Conservation (phyloP, 2,329 filamentous ascomycete genomes). For the Fonsecaea nubica region DNA sequence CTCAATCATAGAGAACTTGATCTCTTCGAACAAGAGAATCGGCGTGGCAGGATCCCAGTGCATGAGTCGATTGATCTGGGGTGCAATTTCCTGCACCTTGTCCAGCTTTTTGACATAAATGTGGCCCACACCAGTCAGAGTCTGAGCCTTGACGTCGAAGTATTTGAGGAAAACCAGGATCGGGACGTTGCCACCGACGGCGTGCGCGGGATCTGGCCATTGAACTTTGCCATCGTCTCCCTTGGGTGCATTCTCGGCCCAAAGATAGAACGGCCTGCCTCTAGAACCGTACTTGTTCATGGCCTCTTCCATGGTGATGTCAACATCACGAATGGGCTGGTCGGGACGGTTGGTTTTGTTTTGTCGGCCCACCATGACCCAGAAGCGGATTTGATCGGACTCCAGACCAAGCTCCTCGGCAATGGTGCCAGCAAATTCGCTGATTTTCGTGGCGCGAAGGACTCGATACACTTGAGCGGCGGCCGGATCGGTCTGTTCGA, state of each 20-base stretch:
- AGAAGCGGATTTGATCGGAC: slow-evolving; percentile 75
- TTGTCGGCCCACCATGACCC: slow-evolving; percentile 98
- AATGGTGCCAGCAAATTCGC: slow-evolving; percentile 74
- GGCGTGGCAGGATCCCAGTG: slow-evolving; percentile 79
- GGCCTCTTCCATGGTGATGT: slow-evolving; percentile 79
- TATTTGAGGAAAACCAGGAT: slow-evolving; percentile 92
- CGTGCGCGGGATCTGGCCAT: slow-evolving; percentile 62
- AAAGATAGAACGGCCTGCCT: slow-evolving; percentile 74
- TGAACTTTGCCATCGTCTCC: slow-evolving; percentile 71
- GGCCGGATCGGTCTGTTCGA: slow-evolving; percentile 67
- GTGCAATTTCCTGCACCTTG: slow-evolving; percentile 83
- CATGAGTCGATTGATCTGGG: slow-evolving; percentile 81
- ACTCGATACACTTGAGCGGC: slow-evolving; percentile 76
- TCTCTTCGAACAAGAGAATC: slow-evolving; percentile 87
- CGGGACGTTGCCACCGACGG: slow-evolving; percentile 52
- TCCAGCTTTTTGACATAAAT: slow-evolving; percentile 87
- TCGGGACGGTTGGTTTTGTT: slow-evolving; percentile 96
- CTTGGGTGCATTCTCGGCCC: slow-evolving; percentile 76
- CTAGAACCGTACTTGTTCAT: slow-evolving; percentile 72
- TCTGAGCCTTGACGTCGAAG: slow-evolving; percentile 81
- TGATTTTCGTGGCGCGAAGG: slow-evolving; percentile 75
- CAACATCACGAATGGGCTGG: slow-evolving; percentile 77
- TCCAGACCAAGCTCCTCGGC: slow-evolving; percentile 73
- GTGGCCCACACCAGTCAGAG: slow-evolving; percentile 76
- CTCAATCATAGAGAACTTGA: slow-evolving; percentile 98